These are phyloP conservation scores for Phaeophleospora eucalypticola DNA, from an alignment of 2,329 filamentous ascomycete species.

Conservation along the genomic window DNA sequence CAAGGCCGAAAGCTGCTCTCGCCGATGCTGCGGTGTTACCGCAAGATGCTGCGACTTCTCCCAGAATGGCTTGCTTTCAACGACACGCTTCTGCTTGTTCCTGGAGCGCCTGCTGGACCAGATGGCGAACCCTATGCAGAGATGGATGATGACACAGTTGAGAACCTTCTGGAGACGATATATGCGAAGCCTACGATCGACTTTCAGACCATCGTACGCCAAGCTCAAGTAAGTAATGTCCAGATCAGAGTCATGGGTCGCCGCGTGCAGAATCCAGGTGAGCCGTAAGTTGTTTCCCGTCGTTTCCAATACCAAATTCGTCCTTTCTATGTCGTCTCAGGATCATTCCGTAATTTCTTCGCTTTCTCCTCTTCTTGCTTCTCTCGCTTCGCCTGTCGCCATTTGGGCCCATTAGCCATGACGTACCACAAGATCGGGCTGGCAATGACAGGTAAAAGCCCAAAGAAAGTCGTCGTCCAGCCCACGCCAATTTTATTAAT, in stretches of 20 bases:
- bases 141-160: not conserved
- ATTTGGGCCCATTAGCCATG: not conserved
- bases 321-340: not conserved
- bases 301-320: not conserved
- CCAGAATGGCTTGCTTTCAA: not conserved
- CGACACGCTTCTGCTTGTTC: not conserved
- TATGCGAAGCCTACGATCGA: not conserved
- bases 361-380: not conserved
- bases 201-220: not conserved
- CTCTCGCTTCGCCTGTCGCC: not conserved
- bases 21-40: not conserved
- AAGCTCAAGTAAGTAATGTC: not conserved
- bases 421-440: not conserved
- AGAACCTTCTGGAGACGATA: not conserved
- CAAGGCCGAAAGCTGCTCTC: not conserved
- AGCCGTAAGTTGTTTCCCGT: not conserved
- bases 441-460: not conserved
- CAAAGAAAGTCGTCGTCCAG: constrained; percentile 30
- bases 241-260: not conserved
- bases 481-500: constrained; percentile 38
- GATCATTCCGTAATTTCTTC: not conserved
- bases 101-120: not conserved
- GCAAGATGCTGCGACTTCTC: not conserved
- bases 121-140: not conserved
- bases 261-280: not conserved